phyloP scores from a whole-genome alignment of 768 basidiomycete genomes.

The Lepiota brunneoincarnata region DNA sequence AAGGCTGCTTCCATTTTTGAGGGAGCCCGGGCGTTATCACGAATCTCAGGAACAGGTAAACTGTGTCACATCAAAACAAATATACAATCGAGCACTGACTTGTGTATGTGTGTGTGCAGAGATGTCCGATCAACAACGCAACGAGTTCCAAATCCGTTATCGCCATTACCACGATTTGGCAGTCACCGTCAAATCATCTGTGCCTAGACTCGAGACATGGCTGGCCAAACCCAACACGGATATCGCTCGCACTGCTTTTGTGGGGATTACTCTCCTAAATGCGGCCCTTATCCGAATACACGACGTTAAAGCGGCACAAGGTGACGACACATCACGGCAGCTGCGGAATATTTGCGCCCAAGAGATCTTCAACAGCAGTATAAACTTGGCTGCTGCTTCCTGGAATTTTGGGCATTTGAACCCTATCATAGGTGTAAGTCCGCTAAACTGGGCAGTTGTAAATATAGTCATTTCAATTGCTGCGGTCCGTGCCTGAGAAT shows the following conservation, averaged over 20 bases:
- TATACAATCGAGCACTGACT: no score
- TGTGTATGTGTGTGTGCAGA: no score
- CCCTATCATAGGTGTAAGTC: slow-evolving; percentile 5
- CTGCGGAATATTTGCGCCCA: slow-evolving; percentile 3
- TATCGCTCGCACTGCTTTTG: slow-evolving; percentile 4
- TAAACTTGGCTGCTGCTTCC: background rate
- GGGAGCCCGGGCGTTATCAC: background rate
- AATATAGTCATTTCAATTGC: no score
- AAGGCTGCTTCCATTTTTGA: slow-evolving; percentile 10
- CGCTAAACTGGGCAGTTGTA: background rate
- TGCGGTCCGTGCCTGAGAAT: no score
- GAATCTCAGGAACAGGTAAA: background rate
- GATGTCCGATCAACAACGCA: background rate
- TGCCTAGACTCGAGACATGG: slow-evolving; percentile 9
- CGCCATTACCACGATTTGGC: background rate
- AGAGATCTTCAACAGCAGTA: slow-evolving; percentile 5
- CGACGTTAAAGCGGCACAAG: background rate
- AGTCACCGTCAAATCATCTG: background rate
- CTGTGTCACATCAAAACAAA: background rate
- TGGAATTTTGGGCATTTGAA: slow-evolving; percentile 11
- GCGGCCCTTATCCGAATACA: slow-evolving; percentile 8
- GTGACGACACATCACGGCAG: slow-evolving; percentile 3
- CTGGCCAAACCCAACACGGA: slow-evolving; percentile 2
- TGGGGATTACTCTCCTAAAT: slow-evolving; percentile 2
- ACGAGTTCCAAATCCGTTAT: background rate